phyloP scores from a whole-genome alignment of 2,329 filamentous ascomycete genomes.

The Fusarium agapanthi region DNA sequence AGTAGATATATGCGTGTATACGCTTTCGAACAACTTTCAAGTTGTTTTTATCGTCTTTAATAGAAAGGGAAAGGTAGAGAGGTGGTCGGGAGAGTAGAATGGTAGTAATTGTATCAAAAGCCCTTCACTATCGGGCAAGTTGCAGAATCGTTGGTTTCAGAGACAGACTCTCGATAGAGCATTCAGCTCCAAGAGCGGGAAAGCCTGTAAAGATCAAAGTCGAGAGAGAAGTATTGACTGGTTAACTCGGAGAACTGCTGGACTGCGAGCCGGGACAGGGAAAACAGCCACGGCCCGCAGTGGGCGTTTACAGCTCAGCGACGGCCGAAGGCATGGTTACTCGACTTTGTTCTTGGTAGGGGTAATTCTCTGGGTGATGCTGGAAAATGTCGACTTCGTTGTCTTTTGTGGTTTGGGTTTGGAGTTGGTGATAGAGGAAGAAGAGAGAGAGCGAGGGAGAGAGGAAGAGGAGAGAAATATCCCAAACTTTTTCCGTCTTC shows the following conservation, averaged over 20 bases:
- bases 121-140: slow-evolving; percentile 45
- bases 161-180: slow-evolving; percentile 51
- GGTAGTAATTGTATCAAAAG: slow-evolving; percentile 26
- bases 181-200: slow-evolving; percentile 53
- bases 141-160: slow-evolving; percentile 47
- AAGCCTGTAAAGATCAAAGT: slow-evolving; percentile 73
- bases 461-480: slow-evolving; percentile 43
- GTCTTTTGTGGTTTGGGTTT: slow-evolving; percentile 56
- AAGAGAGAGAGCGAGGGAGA: slow-evolving; percentile 38
- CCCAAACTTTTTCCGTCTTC: slow-evolving; percentile 42
- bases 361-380: slow-evolving; percentile 46
- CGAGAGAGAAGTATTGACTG: slow-evolving; percentile 62
- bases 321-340: slow-evolving; percentile 75
- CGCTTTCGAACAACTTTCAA: not conserved
- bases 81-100: not conserved
- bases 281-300: slow-evolving; percentile 70
- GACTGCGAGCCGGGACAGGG: slow-evolving; percentile 74
- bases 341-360: slow-evolving; percentile 73
- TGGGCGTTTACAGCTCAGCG: slow-evolving; percentile 92
- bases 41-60: not conserved
- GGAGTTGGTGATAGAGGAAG: slow-evolving; percentile 45
- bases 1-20: not conserved
- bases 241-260: slow-evolving; percentile 82
- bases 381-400: slow-evolving; percentile 68
- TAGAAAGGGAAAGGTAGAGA: not conserved